Base-by-base conservation (phyloP, 2,329 filamentous ascomycete genomes). In the Nigrograna mackinnonii region DNA sequence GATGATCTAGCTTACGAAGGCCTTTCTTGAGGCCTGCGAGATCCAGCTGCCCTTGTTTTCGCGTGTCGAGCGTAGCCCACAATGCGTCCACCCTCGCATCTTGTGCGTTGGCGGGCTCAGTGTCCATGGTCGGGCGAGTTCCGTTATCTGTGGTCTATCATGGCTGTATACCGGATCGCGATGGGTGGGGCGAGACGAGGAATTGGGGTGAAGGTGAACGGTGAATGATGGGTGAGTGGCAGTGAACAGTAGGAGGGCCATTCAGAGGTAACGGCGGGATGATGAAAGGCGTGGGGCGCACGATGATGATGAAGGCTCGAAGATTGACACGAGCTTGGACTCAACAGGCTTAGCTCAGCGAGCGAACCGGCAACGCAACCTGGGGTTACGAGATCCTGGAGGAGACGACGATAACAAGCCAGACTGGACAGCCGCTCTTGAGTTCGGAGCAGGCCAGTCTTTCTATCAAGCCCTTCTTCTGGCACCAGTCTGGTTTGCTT, bases 1-100 rank as follows among this genome's bases (percentile, higher is more conserved):
- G 94, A 68, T 99, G 94, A 68, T 97, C 91, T 61, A 97, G 90
- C 70, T 85, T 88, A 67, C 79, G 84, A 63, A 99, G 73, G 4
- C 92, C 94, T 72, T 84, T 89, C 72, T 91, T 87, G 56, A 99
- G 75, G 22, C 84, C 91, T 67, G 86, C 84, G 52, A 95, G 76
- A 71, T 97, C 91, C 58, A 99, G 78, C 67, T 89, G 85, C 45
- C 89, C 89, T 58, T 86, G 84, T 45, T 79, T 79, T 52, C 84
- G 81, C 53, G 86, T 85, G 69, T 95, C 91, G 54, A 99, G 80
- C 60, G 82, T 85, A 64, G 75, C 77, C 91, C 92, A 97, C 62
- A 97, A 82, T 67, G 84, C 79, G 72, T 90, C 85, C 59, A 96
- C 82, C 62, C 91, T 83, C 69, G 83, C 80, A 73, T 95, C 89